Percentiles rank a stretch among this genome's conserved stretches.
These are phyloP conservation scores for Xylaria sp. DNA, from an alignment of 2,329 filamentous ascomycete species.

Conservation along the genomic window DNA sequence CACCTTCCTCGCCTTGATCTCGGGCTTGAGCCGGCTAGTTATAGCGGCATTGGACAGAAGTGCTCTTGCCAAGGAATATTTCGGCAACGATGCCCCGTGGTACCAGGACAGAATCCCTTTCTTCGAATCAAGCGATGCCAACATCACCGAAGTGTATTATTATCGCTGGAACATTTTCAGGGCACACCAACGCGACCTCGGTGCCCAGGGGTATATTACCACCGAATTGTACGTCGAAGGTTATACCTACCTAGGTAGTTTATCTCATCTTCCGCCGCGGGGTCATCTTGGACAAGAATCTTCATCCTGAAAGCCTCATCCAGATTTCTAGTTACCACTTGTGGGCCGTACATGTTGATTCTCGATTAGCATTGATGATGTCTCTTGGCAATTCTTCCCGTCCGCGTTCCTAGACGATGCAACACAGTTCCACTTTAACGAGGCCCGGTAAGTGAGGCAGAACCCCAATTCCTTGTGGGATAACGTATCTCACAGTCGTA, in stretches of 20 bases:
- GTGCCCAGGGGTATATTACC: slow-evolving; percentile 30
- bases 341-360: not conserved
- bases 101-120: slow-evolving; percentile 34
- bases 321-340: not conserved
- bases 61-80: slow-evolving; percentile 28
- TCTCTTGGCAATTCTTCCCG: slow-evolving; percentile 28
- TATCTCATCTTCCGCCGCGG: not conserved
- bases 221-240: slow-evolving; percentile 25
- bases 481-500: not conserved
- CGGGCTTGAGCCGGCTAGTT: not conserved
- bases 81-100: slow-evolving; percentile 34
- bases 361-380: slow-evolving; percentile 23
- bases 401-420: slow-evolving; percentile 30
- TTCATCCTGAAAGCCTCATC: not conserved
- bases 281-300: too few relatives aligned
- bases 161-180: slow-evolving; percentile 35
- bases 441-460: slow-evolving; percentile 8
- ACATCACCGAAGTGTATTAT: slow-evolving; percentile 34
- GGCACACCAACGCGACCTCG: slow-evolving; percentile 33
- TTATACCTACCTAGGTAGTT: not conserved
- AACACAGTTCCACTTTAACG: slow-evolving; percentile 33
- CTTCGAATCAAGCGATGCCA: slow-evolving; percentile 29
- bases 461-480: not conserved
- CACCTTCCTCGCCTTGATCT: slow-evolving; percentile 5
- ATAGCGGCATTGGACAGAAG: slow-evolving; percentile 15